Percentiles rank a stretch among this genome's conserved stretches.
Conservation (phyloP, 2,329 filamentous ascomycete species). For the Talaromyces amestolkiae region DNA sequence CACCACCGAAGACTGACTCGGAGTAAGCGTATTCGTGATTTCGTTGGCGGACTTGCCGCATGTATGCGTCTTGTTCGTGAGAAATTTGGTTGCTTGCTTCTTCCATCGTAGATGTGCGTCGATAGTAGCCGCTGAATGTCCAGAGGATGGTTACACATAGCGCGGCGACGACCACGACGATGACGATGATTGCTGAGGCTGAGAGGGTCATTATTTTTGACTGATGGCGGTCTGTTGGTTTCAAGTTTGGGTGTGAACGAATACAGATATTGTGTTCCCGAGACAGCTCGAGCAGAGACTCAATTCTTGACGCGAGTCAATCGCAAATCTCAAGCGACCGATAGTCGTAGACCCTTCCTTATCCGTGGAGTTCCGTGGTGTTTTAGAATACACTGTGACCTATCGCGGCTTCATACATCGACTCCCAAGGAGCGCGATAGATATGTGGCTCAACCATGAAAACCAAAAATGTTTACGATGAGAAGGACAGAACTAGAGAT, state of each 20-base stretch:
- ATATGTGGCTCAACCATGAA: conserved; percentile 2
- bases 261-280: too few species aligned
- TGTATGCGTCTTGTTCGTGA: conserved; percentile 18
- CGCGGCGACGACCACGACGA: conserved; percentile 16
- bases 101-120: not conserved
- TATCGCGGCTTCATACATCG: conserved; percentile 1
- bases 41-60: conserved; percentile 19
- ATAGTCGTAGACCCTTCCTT: not conserved
- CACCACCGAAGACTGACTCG: conserved; percentile 7
- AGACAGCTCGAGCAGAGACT: not conserved
- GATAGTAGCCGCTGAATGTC: conserved; percentile 18
- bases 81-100: not conserved
- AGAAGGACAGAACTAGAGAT: too few species aligned
- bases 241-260: not conserved
- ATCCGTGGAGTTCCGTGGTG: not conserved
- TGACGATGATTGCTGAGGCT: conserved; percentile 19
- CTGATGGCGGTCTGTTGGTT: not conserved
- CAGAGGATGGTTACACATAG: conserved; percentile 17
- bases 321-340: not conserved
- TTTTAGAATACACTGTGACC: not conserved
- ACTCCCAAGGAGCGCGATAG: conserved; percentile 11
- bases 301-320: not conserved
- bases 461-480: not conserved
- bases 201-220: conserved; percentile 14
- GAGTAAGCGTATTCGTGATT: conserved; percentile 16